A percentile compares a stretch with the other conserved stretches of the same genome.
Evolutionary conservation across 768 basidiomycete species (phyloP).

Genomic region (Leccinum broughii): DNA sequence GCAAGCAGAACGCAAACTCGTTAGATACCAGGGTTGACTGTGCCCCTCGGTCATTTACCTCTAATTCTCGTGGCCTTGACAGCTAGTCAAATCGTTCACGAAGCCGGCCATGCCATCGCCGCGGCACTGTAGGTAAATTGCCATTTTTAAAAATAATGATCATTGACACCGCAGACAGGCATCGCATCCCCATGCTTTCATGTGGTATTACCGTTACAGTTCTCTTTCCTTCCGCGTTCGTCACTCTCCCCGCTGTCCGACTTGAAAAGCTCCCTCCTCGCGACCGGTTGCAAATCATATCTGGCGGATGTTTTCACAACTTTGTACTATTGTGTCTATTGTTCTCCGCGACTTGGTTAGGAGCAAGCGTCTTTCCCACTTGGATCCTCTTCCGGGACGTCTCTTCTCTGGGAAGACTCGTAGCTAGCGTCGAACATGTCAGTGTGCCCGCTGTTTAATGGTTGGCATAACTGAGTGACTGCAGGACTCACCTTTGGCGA

Average conservation of each 20-base stretch:
- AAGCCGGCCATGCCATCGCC: constrained; percentile 75
- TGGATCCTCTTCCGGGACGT: constrained; percentile 53
- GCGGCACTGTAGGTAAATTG: constrained; percentile 63
- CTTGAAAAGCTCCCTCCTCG: constrained; percentile 39
- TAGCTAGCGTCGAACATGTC: constrained; percentile 56
- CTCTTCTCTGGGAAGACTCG: constrained; percentile 50
- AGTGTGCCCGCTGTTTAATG: constrained; percentile 23
- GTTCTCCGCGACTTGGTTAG: constrained; percentile 35
- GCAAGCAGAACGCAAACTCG: constrained; percentile 3
- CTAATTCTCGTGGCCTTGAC: constrained; percentile 62
- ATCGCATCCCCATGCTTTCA: constrained; percentile 59
- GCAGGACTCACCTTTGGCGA: constrained; percentile 63
- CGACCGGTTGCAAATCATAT: constrained; percentile 58
- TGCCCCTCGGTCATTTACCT: constrained; percentile 71
- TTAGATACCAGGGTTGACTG: constrained; percentile 82
- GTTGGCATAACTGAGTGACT: constrained; percentile 9
- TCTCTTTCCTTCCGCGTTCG: constrained; percentile 73
- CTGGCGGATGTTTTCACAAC: constrained; percentile 82
- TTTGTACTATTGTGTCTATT: constrained; percentile 57
- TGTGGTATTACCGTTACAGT: constrained; percentile 62
- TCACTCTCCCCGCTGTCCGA: constrained; percentile 52
- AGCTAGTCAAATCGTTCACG: constrained; percentile 70
- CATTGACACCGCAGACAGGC: constrained; percentile 42
- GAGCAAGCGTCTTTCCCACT: constrained; percentile 30
- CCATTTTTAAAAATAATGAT: neutral